A percentile compares a stretch with the other conserved stretches of the same genome.
These are phyloP conservation scores for Aspergillus sp. DNA, from an alignment of 2,329 filamentous ascomycete genomes.

Conservation along the genomic window DNA sequence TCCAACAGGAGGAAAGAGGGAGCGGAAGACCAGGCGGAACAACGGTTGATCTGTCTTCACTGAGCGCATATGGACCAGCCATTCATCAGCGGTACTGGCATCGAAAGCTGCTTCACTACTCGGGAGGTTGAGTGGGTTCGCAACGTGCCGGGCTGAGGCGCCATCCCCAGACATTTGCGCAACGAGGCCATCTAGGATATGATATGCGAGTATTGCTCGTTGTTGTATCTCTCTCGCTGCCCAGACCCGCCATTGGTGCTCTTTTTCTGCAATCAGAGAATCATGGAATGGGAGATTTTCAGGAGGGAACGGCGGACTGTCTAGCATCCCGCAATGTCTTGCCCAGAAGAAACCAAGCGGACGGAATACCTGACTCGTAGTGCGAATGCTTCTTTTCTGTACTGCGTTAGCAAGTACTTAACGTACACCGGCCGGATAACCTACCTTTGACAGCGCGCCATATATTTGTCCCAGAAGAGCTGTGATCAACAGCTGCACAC, in stretches of 20 bases:
- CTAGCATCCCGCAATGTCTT: constrained; percentile 39
- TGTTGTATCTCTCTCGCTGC: constrained; percentile 40
- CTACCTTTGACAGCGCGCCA: constrained; percentile 35
- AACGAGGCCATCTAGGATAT: constrained; percentile 41
- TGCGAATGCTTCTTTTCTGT: constrained; percentile 36
- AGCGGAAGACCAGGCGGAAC: constrained; percentile 36
- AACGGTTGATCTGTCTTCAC: constrained; percentile 27
- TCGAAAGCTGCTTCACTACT: constrained; percentile 37
- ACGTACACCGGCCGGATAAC: background rate
- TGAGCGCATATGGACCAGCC: constrained; percentile 31
- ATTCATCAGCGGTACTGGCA: constrained; percentile 35
- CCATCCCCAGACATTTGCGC: constrained; percentile 39
- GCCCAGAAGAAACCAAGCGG: constrained; percentile 42
- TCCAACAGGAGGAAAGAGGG: constrained; percentile 31
- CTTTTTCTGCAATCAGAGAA: constrained; percentile 29
- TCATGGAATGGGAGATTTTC: constrained; percentile 29
- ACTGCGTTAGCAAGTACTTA: background rate
- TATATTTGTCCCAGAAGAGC: constrained; percentile 40
- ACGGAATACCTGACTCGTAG: constrained; percentile 40
- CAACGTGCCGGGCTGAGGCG: constrained; percentile 37
- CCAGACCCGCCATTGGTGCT: constrained; percentile 38
- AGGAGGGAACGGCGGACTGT: constrained; percentile 27
- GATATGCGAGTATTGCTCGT: constrained; percentile 39
- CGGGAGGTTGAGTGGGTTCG: constrained; percentile 36
- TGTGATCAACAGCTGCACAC: constrained; percentile 39